A percentile compares a stretch with the other conserved stretches of the same genome.
Evolutionary conservation across 805 yeast genomes (phyloP).

Genomic region (Saccharomyces kudriavzevii): DNA sequence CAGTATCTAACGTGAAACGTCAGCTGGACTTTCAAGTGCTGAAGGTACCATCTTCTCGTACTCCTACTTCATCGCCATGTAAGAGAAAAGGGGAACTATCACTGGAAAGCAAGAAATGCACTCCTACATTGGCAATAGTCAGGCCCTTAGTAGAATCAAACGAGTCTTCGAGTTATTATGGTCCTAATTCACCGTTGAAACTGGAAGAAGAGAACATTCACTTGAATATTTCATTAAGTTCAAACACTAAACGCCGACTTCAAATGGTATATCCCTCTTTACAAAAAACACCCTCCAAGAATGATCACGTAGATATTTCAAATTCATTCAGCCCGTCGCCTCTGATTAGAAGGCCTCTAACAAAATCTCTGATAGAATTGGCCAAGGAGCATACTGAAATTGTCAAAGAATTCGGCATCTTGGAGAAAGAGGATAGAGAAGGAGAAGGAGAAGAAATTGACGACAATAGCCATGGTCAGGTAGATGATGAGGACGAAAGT

Average conservation of each 20-base stretch:
- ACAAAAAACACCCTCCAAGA: constrained; percentile 11
- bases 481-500: constrained; percentile 9
- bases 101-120: background rate
- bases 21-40: constrained; percentile 12
- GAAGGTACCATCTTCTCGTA: constrained; percentile 4
- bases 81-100: constrained; percentile 1
- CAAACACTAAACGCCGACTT: constrained; percentile 10
- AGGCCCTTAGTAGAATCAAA: background rate
- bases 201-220: constrained; percentile 31
- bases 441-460: constrained; percentile 7
- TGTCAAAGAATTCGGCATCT: constrained; percentile 13
- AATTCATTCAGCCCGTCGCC: constrained; percentile 24
- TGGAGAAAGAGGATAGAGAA: constrained; percentile 11
- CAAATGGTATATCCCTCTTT: constrained; percentile 3
- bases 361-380: constrained; percentile 20
- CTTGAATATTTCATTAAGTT: constrained; percentile 29
- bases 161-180: constrained; percentile 13
- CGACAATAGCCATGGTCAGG: constrained; percentile 11
- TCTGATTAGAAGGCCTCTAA: constrained; percentile 20
- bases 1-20: constrained; percentile 8
- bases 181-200: constrained; percentile 27
- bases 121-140: background rate
- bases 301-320: background rate
- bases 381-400: constrained; percentile 26
- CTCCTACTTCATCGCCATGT: constrained; percentile 18